These are phyloP conservation scores for Tylopilus sp. DNA, from an alignment of 768 basidiomycete species.

Conservation along the genomic window DNA sequence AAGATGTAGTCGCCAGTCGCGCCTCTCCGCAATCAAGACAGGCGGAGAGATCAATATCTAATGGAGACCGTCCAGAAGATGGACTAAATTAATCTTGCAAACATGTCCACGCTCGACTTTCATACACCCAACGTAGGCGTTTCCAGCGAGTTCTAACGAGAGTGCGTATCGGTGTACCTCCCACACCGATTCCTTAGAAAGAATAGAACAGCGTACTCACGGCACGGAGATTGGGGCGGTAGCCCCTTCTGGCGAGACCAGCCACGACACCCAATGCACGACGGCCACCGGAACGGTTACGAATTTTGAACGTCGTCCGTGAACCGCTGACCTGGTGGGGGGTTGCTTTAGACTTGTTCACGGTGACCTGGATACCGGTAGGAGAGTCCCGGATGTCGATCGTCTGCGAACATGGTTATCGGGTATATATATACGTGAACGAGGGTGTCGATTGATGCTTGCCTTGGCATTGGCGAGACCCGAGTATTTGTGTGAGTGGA, in stretches of 20 bases:
- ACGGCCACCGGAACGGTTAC: constrained; percentile 67
- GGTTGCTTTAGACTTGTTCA: constrained; percentile 62
- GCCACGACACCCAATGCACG: constrained; percentile 66
- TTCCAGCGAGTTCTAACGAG: constrained; percentile 93
- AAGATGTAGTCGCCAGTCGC: constrained; percentile 24
- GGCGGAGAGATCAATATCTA: constrained; percentile 28
- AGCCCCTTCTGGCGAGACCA: constrained; percentile 57
- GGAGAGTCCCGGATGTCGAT: constrained; percentile 58
- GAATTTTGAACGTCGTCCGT: constrained; percentile 49
- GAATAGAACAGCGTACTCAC: constrained; percentile 45
- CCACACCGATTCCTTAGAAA: not conserved
- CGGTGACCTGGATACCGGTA: constrained; percentile 55
- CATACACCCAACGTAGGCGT: constrained; percentile 52
- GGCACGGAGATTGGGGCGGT: constrained; percentile 73
- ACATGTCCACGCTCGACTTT: constrained; percentile 93
- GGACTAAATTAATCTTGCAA: constrained; percentile 62
- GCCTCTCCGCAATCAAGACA: constrained; percentile 29
- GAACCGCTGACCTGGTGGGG: constrained; percentile 48
- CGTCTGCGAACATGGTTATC: constrained; percentile 40
- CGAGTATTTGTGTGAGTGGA: constrained; percentile 92
- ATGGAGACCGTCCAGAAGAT: constrained; percentile 20
- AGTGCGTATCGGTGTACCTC: constrained; percentile 48
- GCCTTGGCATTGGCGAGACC: constrained; percentile 86
- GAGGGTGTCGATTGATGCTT: constrained; percentile 2
- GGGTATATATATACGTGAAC: not conserved